A percentile compares a stretch with the other conserved stretches of the same genome.
These are phyloP conservation scores for Candida sp. DNA, from an alignment of 1,139 yeast genomes.

Conservation along the genomic window DNA sequence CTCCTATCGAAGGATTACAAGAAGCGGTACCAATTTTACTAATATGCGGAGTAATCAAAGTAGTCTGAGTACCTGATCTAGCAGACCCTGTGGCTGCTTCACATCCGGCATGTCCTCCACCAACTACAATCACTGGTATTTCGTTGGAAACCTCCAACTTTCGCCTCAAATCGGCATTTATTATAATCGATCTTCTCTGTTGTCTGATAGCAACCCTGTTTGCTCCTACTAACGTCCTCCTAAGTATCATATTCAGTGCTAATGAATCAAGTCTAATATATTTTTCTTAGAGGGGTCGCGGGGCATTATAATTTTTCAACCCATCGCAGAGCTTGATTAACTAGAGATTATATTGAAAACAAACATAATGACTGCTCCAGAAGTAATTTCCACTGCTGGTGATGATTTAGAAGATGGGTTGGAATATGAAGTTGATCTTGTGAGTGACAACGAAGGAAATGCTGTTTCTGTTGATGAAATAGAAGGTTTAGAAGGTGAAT, in stretches of 20 bases:
- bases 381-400: constrained; percentile 8
- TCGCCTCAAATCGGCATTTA: constrained; percentile 37
- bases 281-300: too few relatives aligned
- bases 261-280: too few relatives aligned
- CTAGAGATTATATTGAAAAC: not conserved
- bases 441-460: constrained; percentile 13
- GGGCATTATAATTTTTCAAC: not conserved
- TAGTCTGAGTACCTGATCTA: constrained; percentile 70
- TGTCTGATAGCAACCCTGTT: not conserved
- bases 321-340: not conserved
- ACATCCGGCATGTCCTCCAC: constrained; percentile 99
- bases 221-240: not conserved
- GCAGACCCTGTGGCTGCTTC: constrained; percentile 97
- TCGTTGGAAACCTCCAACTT: constrained; percentile 28
- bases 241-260: not conserved
- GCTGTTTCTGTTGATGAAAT: constrained; percentile 13
- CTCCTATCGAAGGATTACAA: constrained; percentile 98
- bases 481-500: constrained; percentile 2
- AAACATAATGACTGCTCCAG: not conserved
- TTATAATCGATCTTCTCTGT: constrained; percentile 15
- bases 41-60: constrained; percentile 73
- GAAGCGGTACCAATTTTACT: constrained; percentile 89
- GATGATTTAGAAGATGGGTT: constrained; percentile 74
- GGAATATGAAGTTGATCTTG: constrained; percentile 46
- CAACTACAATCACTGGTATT: constrained; percentile 80